These are phyloP conservation scores for Triangularia verruculosa DNA, from an alignment of 2,329 filamentous ascomycete genomes.

Conservation along the genomic window DNA sequence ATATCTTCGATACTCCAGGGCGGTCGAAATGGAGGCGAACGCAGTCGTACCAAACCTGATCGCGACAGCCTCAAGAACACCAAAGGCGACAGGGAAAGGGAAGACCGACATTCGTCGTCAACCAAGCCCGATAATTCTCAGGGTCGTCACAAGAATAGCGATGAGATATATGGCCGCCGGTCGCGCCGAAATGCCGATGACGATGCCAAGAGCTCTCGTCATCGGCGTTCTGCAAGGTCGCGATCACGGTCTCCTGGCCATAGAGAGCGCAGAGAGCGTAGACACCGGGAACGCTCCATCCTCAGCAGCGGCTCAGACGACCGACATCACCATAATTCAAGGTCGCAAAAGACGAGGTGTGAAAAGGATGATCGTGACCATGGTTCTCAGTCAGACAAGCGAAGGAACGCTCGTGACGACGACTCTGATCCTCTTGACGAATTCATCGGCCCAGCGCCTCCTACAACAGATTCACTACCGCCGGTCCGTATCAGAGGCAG, in stretches of 20 bases:
- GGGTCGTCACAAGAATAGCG: conserved; percentile 3
- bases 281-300: conserved; percentile 24
- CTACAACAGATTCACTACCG: conserved; percentile 35
- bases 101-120: not conserved
- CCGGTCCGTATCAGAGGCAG: conserved; percentile 67
- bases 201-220: conserved; percentile 3
- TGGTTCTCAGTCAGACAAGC: not conserved
- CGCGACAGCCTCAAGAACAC: not conserved
- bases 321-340: conserved; percentile 15
- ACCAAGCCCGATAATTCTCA: conserved; percentile 9
- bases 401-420: not conserved
- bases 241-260: conserved; percentile 22
- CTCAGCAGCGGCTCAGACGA: conserved; percentile 19
- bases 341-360: conserved; percentile 15
- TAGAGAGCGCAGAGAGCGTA: conserved; percentile 3
- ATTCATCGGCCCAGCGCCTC: conserved; percentile 71
- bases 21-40: conserved; percentile 36
- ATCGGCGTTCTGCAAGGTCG: conserved; percentile 14
- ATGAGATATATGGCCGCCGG: conserved; percentile 6
- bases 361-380: conserved; percentile 1
- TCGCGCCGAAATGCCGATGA: conserved; percentile 11
- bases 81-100: not conserved
- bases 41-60: not conserved
- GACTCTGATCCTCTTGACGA: conserved; percentile 72
- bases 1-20: conserved; percentile 58